Base-by-base conservation (phyloP, 208 protist species). In the Leishmania martiniquensis region DNA sequence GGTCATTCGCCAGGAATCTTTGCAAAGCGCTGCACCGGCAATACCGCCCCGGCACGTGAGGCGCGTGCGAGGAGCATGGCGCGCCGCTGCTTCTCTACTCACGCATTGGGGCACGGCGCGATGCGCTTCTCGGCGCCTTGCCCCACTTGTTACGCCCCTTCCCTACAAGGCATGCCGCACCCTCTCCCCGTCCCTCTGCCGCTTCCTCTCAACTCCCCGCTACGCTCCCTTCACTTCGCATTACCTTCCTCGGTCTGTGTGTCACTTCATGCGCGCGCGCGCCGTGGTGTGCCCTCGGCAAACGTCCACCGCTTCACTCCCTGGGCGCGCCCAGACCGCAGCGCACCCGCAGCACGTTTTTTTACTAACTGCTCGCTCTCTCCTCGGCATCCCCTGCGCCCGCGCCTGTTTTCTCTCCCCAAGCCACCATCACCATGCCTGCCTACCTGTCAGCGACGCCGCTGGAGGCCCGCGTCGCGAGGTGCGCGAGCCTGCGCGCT, bases 391-490 rank as follows among this genome's bases (percentile, higher is more conserved):
- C 9, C 39, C 25, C 44, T 52, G 42, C 0, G 17, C 17, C 37
- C 39, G n/a, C n/a, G n/a, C n/a, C n/a, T n/a, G n/a, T n/a, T n/a
- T n/a, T n/a, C n/a, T n/a, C 13, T 22, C 22, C 52, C 22, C 22
- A 57, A n/a, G 59, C 25, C 59, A 65, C 29, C 45, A 59, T 20
- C 49, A 47, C 65, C 69, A 80, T 80, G 76, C 71, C 76, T 69
- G 76, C 68, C 59, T 80, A 80, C 76, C 59, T 62, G 57, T 70
- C 42, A 60, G 68, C 76, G 68, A 80, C 76, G 32, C 60, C 54
- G 20, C 57, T 75, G 76, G 76, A 80, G 69, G 55, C 42, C 51
- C 76, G 76, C 76, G 45, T 75, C 9, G 76, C 69, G 76, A 75
- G 69, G 76, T 75, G 76, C 76, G 75, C 66, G 25, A 73, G 66